These are phyloP conservation scores for Pinus taeda DNA, from an alignment of 75 land plant genomes.

Conservation along the genomic window DNA sequence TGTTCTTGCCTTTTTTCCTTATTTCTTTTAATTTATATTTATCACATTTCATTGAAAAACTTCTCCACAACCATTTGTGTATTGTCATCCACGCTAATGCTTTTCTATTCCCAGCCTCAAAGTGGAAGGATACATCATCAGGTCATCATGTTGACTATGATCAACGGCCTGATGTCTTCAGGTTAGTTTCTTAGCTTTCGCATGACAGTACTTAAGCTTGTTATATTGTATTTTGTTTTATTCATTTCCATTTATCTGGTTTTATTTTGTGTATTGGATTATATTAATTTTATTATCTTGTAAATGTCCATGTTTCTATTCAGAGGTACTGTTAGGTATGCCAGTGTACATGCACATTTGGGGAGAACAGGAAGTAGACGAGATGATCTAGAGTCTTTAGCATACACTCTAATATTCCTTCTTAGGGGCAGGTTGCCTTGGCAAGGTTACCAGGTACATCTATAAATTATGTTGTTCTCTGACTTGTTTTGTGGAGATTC, in stretches of 20 bases:
- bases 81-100: neutral
- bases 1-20: neutral
- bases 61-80: neutral
- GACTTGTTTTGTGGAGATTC: neutral
- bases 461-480: neutral
- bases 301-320: conserved; percentile 5
- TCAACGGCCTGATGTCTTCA: conserved; percentile 93
- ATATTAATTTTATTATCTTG: neutral
- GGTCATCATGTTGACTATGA: conserved; percentile 95
- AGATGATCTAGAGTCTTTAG: conserved; percentile 94
- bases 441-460: conserved; percentile 91
- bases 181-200: conserved; percentile 30
- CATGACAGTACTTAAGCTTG: neutral
- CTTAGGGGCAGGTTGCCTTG: conserved; percentile 89
- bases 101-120: conserved; percentile 60
- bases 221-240: neutral
- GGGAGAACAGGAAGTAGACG: conserved; percentile 95
- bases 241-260: neutral
- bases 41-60: neutral
- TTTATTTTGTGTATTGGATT: neutral
- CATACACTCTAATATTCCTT: conserved; percentile 87
- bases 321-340: conserved; percentile 97
- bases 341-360: conserved; percentile 98
- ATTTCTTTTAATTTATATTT: neutral
- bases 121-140: conserved; percentile 81